phyloP scores from a whole-genome alignment of 805 yeast genomes.

The Lipomyces orientalis region DNA sequence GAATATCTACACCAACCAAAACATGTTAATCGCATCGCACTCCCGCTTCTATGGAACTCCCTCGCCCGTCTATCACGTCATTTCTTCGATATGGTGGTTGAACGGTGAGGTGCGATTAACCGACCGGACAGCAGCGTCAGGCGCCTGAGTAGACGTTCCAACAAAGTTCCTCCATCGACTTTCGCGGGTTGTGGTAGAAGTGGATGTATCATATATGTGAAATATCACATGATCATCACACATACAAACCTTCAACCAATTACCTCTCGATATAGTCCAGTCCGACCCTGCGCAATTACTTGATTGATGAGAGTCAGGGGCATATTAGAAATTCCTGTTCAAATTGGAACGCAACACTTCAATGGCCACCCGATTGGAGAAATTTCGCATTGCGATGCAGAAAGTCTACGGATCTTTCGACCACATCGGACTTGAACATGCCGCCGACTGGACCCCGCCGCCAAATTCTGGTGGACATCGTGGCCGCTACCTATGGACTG shows the following conservation, averaged over 20 bases:
- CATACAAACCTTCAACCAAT: background rate
- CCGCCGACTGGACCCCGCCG: constrained; percentile 13
- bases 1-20: too few species aligned
- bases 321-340: constrained; percentile 1
- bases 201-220: background rate
- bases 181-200: constrained; percentile 12
- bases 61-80: too few species aligned
- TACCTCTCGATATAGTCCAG: background rate
- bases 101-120: background rate
- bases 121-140: background rate
- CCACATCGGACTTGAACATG: constrained; percentile 3
- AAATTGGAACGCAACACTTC: constrained; percentile 1
- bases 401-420: constrained; percentile 11
- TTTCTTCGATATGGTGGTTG: background rate
- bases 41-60: too few species aligned
- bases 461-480: constrained; percentile 16
- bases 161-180: background rate
- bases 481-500: constrained; percentile 13
- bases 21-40: too few species aligned
- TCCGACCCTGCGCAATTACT: constrained; percentile 1
- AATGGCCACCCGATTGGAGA: constrained; percentile 13
- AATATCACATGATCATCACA: constrained; percentile 9
- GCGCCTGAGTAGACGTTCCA: too few species aligned
- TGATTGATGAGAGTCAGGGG: constrained; percentile 2
- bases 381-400: constrained; percentile 9